Conservation (phyloP, 305 asterid species). For the Fraxinus nigra region DNA sequence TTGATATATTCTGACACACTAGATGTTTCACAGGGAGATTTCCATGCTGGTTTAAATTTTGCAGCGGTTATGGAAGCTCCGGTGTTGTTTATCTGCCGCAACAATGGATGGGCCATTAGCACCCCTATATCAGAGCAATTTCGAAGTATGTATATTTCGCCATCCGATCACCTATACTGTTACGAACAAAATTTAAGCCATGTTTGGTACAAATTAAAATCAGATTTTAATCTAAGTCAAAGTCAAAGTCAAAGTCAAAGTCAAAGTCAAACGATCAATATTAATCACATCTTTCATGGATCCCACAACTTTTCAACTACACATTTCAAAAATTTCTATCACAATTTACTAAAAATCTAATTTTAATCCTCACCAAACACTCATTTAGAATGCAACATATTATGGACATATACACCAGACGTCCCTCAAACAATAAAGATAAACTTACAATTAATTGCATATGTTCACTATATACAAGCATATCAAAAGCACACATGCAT, state of each 20-base stretch:
- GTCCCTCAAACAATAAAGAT: not conserved
- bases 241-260: too few species aligned
- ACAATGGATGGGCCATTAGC: constrained; percentile 98
- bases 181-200: not conserved
- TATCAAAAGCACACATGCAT: not conserved
- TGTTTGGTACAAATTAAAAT: too few species aligned
- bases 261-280: too few species aligned
- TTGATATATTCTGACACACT: not conserved
- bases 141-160: constrained; percentile 46
- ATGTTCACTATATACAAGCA: not conserved
- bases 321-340: too few species aligned
- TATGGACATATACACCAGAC: not conserved
- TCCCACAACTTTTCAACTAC: too few species aligned
- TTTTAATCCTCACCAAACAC: too few species aligned
- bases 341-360: too few species aligned
- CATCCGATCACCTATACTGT: not conserved
- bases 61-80: constrained; percentile 90
- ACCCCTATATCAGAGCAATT: constrained; percentile 73
- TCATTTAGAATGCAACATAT: not conserved
- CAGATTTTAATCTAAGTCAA: too few species aligned
- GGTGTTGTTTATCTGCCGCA: constrained; percentile 73
- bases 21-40: constrained; percentile 70
- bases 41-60: constrained; percentile 85
- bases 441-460: not conserved
- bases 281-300: too few species aligned